Evolutionary conservation across 768 basidiomycete species (phyloP).

Genomic region (Mrakia gelida): DNA sequence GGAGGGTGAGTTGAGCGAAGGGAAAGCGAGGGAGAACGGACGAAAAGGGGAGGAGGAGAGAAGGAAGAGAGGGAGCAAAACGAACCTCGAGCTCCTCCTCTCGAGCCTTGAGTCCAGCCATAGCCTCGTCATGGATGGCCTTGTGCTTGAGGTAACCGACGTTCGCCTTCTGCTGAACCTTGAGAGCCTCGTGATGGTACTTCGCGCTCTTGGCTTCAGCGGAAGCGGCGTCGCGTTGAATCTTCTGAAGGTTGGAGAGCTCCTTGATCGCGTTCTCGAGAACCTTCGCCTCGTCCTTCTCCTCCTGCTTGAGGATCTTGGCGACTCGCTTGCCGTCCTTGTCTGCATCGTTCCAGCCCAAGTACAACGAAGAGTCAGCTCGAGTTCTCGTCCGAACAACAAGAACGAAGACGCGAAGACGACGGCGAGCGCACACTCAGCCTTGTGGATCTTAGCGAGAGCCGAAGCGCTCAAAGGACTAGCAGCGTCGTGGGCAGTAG

Average conservation of each 20-base stretch:
- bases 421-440: neutral
- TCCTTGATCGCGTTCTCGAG: constrained; percentile 24
- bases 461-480: neutral
- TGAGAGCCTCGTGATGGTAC: constrained; percentile 8
- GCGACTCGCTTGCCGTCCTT: constrained; percentile 11
- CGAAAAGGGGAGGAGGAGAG: neutral
- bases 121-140: constrained; percentile 4
- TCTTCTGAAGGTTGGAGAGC: constrained; percentile 1
- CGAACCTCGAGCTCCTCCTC: constrained; percentile 18
- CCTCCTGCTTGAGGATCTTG: constrained; percentile 19
- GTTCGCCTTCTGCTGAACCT: constrained; percentile 20
- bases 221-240: neutral
- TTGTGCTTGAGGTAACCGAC: constrained; percentile 16
- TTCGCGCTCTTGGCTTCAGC: constrained; percentile 7
- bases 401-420: neutral
- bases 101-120: neutral
- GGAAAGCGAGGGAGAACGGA: neutral
- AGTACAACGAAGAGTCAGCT: no score
- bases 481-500: neutral
- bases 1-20: no score
- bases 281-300: constrained; percentile 11
- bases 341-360: neutral
- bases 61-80: neutral
- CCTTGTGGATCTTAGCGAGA: constrained; percentile 11
- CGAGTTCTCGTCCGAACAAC: neutral